Conservation (phyloP, 345 rosid species). For the Angophora floribunda region DNA sequence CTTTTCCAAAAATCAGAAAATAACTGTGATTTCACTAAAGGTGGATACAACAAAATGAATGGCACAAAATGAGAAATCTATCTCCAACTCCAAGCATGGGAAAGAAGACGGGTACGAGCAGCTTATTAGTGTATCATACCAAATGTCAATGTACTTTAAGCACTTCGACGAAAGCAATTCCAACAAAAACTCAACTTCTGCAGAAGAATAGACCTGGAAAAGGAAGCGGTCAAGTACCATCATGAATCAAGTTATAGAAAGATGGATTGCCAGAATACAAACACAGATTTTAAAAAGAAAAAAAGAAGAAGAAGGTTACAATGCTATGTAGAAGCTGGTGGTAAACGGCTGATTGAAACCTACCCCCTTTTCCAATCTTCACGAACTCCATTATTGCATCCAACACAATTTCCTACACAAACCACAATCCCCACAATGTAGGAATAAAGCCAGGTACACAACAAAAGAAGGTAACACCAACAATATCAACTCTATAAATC, state of each 20-base stretch:
- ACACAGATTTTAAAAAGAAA: not conserved
- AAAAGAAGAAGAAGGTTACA: constrained; percentile 26
- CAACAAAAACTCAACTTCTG: constrained; percentile 24
- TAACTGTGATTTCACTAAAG: not conserved
- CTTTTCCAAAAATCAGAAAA: not conserved
- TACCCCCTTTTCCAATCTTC: constrained; percentile 58
- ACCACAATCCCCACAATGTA: not conserved
- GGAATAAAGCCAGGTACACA: not conserved
- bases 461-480: not conserved
- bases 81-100: not conserved
- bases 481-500: not conserved
- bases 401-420: constrained; percentile 60
- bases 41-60: not conserved
- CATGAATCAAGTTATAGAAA: not conserved
- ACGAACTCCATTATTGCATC: constrained; percentile 81
- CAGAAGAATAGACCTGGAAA: constrained; percentile 42
- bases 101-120: not conserved
- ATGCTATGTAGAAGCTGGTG: constrained; percentile 52
- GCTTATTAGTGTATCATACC: constrained; percentile 27
- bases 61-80: not conserved
- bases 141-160: constrained; percentile 66
- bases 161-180: constrained; percentile 59
- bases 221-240: not conserved
- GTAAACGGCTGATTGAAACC: constrained; percentile 61
- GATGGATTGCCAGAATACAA: not conserved